phyloP scores from a whole-genome alignment of 2,329 filamentous ascomycete species.

The Ophiostoma novo-ulmi region DNA sequence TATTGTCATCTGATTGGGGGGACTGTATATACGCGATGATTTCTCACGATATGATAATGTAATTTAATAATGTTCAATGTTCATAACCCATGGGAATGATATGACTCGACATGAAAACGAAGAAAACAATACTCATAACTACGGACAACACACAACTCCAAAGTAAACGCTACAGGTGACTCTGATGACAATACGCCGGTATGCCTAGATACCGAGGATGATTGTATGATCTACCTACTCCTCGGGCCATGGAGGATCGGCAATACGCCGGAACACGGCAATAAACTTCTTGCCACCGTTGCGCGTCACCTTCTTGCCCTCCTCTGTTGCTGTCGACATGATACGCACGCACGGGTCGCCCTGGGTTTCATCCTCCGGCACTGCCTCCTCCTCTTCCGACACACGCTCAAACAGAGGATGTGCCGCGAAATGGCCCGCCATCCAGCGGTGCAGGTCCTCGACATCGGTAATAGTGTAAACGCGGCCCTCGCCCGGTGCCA shows the following conservation, averaged over 20 bases:
- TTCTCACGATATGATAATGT: constrained; percentile 1
- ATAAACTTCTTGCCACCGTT: constrained; percentile 90
- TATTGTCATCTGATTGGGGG: too few relatives aligned
- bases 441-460: constrained; percentile 88
- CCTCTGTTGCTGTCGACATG: constrained; percentile 84
- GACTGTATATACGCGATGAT: neutral
- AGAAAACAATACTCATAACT: neutral
- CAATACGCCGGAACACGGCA: constrained; percentile 74
- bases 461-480: constrained; percentile 98
- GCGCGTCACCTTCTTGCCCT: constrained; percentile 91
- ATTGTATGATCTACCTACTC: neutral
- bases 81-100: neutral
- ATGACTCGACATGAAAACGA: neutral
- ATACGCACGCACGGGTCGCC: constrained; percentile 62
- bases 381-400: constrained; percentile 55
- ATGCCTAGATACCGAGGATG: neutral
- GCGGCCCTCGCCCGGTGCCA: constrained; percentile 70
- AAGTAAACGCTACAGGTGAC: neutral
- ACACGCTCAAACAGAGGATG: constrained; percentile 77
- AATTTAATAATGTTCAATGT: neutral
- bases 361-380: constrained; percentile 42
- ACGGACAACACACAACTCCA: neutral
- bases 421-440: constrained; percentile 76
- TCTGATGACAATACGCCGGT: too few relatives aligned
- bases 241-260: constrained; percentile 68